Evolutionary conservation across 768 basidiomycete species (phyloP), one percentile per base, ranked within the genome.

Genomic region (Phallus indusiatus): DNA sequence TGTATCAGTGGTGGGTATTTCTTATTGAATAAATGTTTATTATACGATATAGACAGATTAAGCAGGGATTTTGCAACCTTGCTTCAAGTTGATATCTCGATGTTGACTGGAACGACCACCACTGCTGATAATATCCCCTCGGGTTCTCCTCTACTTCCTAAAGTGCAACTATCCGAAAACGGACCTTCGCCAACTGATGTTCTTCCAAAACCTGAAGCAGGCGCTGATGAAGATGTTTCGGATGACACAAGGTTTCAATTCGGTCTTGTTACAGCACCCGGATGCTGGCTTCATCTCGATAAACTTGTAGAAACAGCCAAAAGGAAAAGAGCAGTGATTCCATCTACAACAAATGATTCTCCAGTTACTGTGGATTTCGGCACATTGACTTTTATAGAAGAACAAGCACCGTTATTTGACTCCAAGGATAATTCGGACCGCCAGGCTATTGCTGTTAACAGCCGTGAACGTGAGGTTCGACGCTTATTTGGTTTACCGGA

Each of bases 281-380:
- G 66, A 2, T 55, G 62, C 9, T 75, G 72, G 73, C 56, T 62
- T 1, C 62, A 62, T 7, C 60, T 77, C 8, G 66, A 64, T 18
- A 61, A 66, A 8, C 64, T 67, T 24, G 64, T 75, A 17, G 55
- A 51, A 20, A 63, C 62, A 5, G 74, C 73, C 3, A 73, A 71
- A 57, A 62, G 56, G 11, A 72, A 67, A 17, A 55, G 46, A 14
- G 18, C 21, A 8, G 14, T 14, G 33, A 60, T 65, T 28, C 10
- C 28, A 34, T 12, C 50, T 8, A 20, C 55, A n/a, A n/a, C 20
- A 4, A 12, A 21, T 37, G 46, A 56, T 65, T 22, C 70, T 14
- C 68, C 70, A 17, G 62, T 74, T 17, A 68, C 77, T 36, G 68
- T 78, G 16, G 77, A 79, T 66, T 70, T 76, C 60, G 77, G 76